Conservation (phyloP, 2,329 filamentous ascomycete genomes). For the Aspergillus sp. region DNA sequence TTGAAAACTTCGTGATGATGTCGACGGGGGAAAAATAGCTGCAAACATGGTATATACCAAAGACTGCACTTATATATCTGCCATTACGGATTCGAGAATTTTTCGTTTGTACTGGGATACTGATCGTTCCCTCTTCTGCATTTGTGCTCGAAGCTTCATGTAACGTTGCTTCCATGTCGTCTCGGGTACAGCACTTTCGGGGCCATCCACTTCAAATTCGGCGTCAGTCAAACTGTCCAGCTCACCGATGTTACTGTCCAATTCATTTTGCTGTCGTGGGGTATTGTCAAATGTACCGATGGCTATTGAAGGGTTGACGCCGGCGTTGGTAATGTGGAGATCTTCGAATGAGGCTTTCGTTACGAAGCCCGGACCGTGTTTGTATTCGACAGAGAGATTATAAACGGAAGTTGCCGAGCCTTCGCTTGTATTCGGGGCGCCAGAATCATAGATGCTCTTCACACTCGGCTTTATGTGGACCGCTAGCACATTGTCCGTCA, state of each 20-base stretch:
- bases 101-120: conserved; percentile 43
- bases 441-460: conserved; percentile 3
- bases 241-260: conserved; percentile 18
- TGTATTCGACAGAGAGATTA: conserved; percentile 29
- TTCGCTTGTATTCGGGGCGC: conserved; percentile 9
- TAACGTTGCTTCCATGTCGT: conserved; percentile 43
- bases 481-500: conserved; percentile 25
- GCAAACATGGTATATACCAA: conserved; percentile 4
- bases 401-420: conserved; percentile 17
- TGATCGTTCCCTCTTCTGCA: conserved; percentile 39
- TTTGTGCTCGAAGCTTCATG: conserved; percentile 36
- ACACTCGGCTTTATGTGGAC: conserved; percentile 24
- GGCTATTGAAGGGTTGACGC: neutral
- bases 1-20: neutral
- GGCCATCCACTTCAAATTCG: conserved; percentile 29
- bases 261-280: conserved; percentile 8
- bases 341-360: conserved; percentile 28
- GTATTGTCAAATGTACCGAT: conserved; percentile 10
- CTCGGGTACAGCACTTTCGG: conserved; percentile 24
- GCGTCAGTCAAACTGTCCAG: conserved; percentile 25
- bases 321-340: conserved; percentile 10
- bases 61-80: conserved; percentile 30
- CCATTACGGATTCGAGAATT: conserved; percentile 46
- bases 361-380: conserved; percentile 22
- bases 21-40: neutral